Base-by-base conservation (phyloP, 2,329 filamentous ascomycete species). In the Penicillium sp. region DNA sequence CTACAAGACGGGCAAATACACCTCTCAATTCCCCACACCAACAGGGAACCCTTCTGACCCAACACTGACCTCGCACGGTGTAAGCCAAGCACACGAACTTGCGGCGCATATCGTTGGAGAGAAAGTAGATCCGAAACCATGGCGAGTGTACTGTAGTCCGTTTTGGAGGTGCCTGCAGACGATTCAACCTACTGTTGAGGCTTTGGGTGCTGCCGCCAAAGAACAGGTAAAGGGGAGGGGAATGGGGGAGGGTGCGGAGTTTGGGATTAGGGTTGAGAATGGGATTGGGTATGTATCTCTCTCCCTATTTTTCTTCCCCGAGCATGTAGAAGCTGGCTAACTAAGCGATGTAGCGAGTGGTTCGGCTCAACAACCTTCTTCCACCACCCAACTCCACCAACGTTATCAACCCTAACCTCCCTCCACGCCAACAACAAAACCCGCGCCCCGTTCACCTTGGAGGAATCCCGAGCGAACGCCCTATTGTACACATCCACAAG, bases 101-200 rank as follows among this genome's bases (percentile, higher is more conserved):
- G 93, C 84, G 2, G 70, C 65, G 7, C 73, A 80, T 52, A 56
- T 80, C 4, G 60, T 67, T 15, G 68, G 67, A 30, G 66, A 71
- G 1, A 62, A 67, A 3, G 73, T 79, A 53, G 61, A 73, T n/a
- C 76, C 78, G 0, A 79, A 78, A 58, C 78, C 78, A 19, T 79
- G 76, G 77, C 64, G 80, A 77, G 7, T 98, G 68, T 98, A 97
- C 80, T 91, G 88, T 35, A 93, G 90, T 64, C 91, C 92, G 0
- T 96, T 92, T 79, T 96, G 95, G 76, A 87, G 93, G 66, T 97
- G 93, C 73, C 81, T 96, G 47, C 91, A 96, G 79, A 96, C 93
- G 2, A 87, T 96, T 56, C 82, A 85, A 52, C 92, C 93, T n/a
- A 75, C 75, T 11, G 81, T 87, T 5, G 79, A 79, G 65, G 78